Evolutionary conservation across 108 stramenopile species (phyloP).

Genomic region (Hondaea fermentalgiana): DNA sequence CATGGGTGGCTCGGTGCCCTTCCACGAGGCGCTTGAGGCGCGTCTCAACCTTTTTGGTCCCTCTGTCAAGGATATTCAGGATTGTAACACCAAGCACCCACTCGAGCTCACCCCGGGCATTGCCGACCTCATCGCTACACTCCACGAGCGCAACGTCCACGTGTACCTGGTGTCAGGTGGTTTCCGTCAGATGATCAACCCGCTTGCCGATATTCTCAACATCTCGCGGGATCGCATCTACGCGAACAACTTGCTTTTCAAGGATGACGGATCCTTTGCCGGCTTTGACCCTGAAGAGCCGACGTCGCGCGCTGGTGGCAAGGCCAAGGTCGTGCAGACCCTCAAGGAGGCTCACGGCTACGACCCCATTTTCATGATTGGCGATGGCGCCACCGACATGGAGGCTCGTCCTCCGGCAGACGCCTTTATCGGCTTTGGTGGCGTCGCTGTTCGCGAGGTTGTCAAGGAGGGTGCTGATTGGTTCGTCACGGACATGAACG

Average conservation of each 20-base stretch:
- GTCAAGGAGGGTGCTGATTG: constrained; percentile 82
- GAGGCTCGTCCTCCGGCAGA: constrained; percentile 93
- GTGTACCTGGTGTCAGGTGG: constrained; percentile 94
- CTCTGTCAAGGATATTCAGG: constrained; percentile 47
- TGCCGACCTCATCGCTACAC: constrained; percentile 54
- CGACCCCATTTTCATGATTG: constrained; percentile 81
- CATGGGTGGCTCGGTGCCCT: constrained; percentile 88
- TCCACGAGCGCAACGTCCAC: constrained; percentile 62
- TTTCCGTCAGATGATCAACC: constrained; percentile 95
- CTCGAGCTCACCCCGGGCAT: constrained; percentile 68
- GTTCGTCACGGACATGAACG: constrained; percentile 81
- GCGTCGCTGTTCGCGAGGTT: constrained; percentile 69
- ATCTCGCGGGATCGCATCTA: constrained; percentile 65
- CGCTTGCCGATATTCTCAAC: constrained; percentile 63
- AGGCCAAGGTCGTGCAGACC: constrained; percentile 67
- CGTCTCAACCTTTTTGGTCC: constrained; percentile 81
- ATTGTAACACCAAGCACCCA: constrained; percentile 66
- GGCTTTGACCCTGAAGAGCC: constrained; percentile 85
- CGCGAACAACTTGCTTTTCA: constrained; percentile 83
- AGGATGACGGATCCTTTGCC: constrained; percentile 53
- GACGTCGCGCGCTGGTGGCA: constrained; percentile 82
- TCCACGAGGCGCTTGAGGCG: constrained; percentile 84
- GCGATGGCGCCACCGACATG: constrained; percentile 97
- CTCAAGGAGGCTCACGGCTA: constrained; percentile 59
- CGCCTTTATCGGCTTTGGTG: constrained; percentile 95